phyloP scores from a whole-genome alignment of 352 stramenopile genomes.

The Aphanomyces stellatus region DNA sequence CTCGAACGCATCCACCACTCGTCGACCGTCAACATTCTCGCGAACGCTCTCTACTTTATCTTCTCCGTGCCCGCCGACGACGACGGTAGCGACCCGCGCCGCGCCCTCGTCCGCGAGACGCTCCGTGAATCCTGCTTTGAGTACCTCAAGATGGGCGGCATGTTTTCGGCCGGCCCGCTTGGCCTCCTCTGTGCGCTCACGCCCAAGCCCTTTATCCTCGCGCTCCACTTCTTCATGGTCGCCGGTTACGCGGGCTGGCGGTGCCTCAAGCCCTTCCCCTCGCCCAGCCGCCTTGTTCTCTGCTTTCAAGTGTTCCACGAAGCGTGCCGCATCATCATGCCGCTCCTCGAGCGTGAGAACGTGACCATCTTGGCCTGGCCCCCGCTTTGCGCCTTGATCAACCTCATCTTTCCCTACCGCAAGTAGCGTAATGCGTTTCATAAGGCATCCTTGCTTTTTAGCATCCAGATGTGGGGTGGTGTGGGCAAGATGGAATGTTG shows the following conservation, averaged over 20 bases:
- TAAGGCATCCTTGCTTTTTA: background rate
- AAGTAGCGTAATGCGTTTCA: background rate
- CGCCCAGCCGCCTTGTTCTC: constrained; percentile 1
- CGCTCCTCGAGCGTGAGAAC: constrained; percentile 28
- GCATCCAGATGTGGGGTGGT: too few species aligned
- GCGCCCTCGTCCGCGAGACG: constrained; percentile 20
- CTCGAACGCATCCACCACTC: constrained; percentile 24
- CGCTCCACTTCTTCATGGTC: constrained; percentile 41
- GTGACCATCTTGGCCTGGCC: constrained; percentile 30
- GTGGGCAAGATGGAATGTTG: too few species aligned
- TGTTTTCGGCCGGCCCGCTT: constrained; percentile 33
- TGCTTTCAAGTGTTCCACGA: constrained; percentile 31
- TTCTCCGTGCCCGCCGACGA: constrained; percentile 20
- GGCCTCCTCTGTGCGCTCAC: constrained; percentile 35
- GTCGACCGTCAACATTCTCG: constrained; percentile 43
- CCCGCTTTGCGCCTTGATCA: constrained; percentile 26
- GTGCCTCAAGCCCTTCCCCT: constrained; percentile 29
- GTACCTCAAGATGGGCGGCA: constrained; percentile 34
- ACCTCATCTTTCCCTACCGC: constrained; percentile 35
- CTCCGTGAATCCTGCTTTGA: constrained; percentile 37
- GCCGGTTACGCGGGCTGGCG: constrained; percentile 25
- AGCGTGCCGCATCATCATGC: constrained; percentile 41
- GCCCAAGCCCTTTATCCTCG: constrained; percentile 28
- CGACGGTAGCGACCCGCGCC: background rate
- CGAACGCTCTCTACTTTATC: constrained; percentile 36